Conservation (phyloP, 441 rosid species). For the Adansonia grandidieri region DNA sequence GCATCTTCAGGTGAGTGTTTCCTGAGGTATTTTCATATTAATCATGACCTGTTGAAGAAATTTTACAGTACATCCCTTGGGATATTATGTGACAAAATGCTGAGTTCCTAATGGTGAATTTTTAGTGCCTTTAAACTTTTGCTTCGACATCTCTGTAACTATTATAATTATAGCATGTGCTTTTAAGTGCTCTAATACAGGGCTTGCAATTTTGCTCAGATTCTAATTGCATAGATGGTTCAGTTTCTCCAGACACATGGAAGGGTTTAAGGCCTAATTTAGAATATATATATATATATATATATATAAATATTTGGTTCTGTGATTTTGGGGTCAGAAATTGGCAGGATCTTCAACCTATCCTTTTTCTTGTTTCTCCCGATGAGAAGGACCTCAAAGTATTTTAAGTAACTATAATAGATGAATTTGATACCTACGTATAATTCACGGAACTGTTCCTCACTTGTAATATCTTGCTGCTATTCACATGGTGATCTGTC, state of each 20-base stretch:
- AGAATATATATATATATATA: no score
- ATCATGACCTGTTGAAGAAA: slow-evolving; percentile 9
- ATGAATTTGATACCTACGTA: neutral
- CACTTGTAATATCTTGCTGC: neutral
- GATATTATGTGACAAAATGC: neutral
- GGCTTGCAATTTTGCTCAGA: neutral
- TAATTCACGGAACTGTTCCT: neutral
- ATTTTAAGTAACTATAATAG: neutral
- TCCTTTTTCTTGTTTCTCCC: neutral
- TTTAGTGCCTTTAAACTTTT: neutral
- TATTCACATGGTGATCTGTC: neutral
- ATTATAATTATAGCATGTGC: neutral
- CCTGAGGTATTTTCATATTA: neutral
- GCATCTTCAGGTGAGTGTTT: slow-evolving; percentile 81
- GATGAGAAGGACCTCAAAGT: neutral
- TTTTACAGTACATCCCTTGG: neutral
- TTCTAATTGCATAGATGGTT: neutral
- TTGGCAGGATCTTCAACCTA: neutral
- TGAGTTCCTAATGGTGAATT: neutral
- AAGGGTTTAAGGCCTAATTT: neutral
- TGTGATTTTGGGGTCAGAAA: neutral
- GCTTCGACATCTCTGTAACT: neutral
- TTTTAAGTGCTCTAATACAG: neutral
- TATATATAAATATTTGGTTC: neutral
- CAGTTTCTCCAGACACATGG: neutral